phyloP scores from a whole-genome alignment of 768 basidiomycete genomes.

The Lactarius hatsudake region DNA sequence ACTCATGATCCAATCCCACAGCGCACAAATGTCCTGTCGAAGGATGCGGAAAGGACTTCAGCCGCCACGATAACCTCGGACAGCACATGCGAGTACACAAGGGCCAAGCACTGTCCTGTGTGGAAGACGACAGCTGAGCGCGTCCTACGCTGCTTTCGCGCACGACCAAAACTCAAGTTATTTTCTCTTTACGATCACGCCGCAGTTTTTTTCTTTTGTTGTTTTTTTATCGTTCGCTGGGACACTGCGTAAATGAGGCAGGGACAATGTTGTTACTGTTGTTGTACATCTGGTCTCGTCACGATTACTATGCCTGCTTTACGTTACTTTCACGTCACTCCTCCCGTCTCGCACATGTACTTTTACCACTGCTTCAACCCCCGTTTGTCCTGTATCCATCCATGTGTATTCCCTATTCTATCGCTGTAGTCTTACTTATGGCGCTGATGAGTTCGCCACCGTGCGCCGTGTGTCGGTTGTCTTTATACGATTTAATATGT shows the following conservation, averaged over 20 bases:
- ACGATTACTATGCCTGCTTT: too few relatives aligned
- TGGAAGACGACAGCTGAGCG: constrained; percentile 17
- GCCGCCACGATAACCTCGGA: constrained; percentile 82
- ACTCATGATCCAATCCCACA: constrained; percentile 34
- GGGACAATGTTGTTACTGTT: too few relatives aligned
- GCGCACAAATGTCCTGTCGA: constrained; percentile 81
- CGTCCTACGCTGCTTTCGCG: not conserved
- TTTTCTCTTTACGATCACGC: constrained; percentile 1
- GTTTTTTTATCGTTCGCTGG: constrained; percentile 9
- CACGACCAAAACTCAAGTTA: constrained; percentile 7
- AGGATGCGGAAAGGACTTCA: constrained; percentile 80
- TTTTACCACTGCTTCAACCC: constrained; percentile 23
- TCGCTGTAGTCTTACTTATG: constrained; percentile 26
- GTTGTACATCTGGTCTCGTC: too few relatives aligned
- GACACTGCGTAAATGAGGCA: not conserved
- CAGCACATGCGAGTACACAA: constrained; percentile 86
- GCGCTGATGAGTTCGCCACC: not conserved
- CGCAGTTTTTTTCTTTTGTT: not conserved
- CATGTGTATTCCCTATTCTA: constrained; percentile 30
- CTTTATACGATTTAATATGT: constrained; percentile 20
- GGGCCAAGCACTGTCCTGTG: constrained; percentile 27
- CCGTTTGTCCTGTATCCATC: constrained; percentile 20
- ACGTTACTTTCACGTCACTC: too few relatives aligned
- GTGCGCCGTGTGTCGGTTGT: not conserved
- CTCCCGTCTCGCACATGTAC: constrained; percentile 19